These are phyloP conservation scores for Trichosporon sp. DNA, from an alignment of 1,284 basidiomycete species.

Conservation along the genomic window DNA sequence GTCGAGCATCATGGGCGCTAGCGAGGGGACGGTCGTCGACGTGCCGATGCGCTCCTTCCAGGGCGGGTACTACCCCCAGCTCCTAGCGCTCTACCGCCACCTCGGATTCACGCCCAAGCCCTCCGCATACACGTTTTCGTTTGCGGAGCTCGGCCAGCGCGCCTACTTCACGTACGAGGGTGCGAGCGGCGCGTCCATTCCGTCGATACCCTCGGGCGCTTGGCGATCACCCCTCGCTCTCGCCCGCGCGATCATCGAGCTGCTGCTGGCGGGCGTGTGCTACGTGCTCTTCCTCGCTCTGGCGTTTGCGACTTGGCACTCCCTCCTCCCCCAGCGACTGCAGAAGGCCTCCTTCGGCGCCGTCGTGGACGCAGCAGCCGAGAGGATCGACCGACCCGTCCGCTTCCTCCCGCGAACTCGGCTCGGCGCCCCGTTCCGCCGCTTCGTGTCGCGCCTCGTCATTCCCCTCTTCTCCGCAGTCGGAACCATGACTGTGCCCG, in stretches of 20 bases:
- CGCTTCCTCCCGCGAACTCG: slow-evolving; percentile 30
- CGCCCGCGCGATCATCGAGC: slow-evolving; percentile 49
- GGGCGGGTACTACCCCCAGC: slow-evolving; percentile 71
- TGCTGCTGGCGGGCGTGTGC: slow-evolving; percentile 60
- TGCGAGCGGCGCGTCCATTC: slow-evolving; percentile 63
- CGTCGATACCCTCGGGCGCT: slow-evolving; percentile 44
- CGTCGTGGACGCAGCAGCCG: slow-evolving; percentile 35
- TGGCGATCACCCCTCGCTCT: slow-evolving; percentile 46
- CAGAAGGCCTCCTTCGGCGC: slow-evolving; percentile 42
- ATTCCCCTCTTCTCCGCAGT: slow-evolving; percentile 72
- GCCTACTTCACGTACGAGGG: slow-evolving; percentile 69
- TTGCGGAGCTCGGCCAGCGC: slow-evolving; percentile 59
- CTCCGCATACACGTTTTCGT: slow-evolving; percentile 69
- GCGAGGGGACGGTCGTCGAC: slow-evolving; percentile 59
- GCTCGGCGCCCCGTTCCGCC: slow-evolving; percentile 58
- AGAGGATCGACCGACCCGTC: slow-evolving; percentile 29
- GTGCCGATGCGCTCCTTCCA: slow-evolving; percentile 79
- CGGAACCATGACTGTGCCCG: slow-evolving; percentile 60
- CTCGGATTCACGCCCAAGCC: slow-evolving; percentile 56
- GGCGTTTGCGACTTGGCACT: slow-evolving; percentile 60
- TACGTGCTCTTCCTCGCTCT: slow-evolving; percentile 64
- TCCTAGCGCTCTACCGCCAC: slow-evolving; percentile 68
- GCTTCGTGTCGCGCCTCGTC: slow-evolving; percentile 63
- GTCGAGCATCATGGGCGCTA: background rate
- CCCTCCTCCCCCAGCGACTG: slow-evolving; percentile 34